Evolutionary conservation across 73 alveolate species (phyloP), one percentile per base, ranked within the genome.

Genomic region (Symbiodinium pilosum): DNA sequence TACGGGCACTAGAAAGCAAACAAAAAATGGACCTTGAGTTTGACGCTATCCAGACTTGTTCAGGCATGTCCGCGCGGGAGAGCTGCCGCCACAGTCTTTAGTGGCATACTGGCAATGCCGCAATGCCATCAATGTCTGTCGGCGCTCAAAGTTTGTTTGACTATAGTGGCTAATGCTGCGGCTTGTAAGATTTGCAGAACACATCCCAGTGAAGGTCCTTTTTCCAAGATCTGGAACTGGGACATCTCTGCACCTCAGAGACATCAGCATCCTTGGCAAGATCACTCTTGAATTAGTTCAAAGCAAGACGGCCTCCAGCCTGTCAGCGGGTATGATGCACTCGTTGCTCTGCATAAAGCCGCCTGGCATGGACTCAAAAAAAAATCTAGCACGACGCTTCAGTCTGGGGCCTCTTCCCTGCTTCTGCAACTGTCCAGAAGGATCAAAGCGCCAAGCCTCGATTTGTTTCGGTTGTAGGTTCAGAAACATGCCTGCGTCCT

Each of bases 271-370:
- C n/a, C n/a, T n/a, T n/a, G n/a, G n/a, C n/a, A n/a, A n/a, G 12
- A 2, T 30, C 52, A 30, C n/a, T 21, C 38, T 38, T 39, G 59
- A 41, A 20, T 7, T 30, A 36, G n/a, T n/a, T 36, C 18, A 30
- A 0, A 18, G 1, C 34, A 0, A 39, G 11, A 43, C 30, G 71
- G 30, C 95, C 95, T 89, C 38, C 36, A 89, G 87, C 30, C 36
- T 73, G 83, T 59, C 86, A 11, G 30, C 73, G 36, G 44, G 44
- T 28, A 38, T 56, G 34, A 89, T 42, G 40, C 95, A 89, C 75
- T 89, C 95, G 32, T 71, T 32, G 75, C 95, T 89, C 71, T 89
- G 95, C 95, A 89, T 89, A 73, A 89, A 89, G 39, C 52, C 36
- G 32, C 51, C 52, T 34, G 64, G 28, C 43, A 43, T 6, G 43